These are phyloP conservation scores for Ceratopteris richardii DNA, from an alignment of 75 land plant genomes.

Conservation along the genomic window DNA sequence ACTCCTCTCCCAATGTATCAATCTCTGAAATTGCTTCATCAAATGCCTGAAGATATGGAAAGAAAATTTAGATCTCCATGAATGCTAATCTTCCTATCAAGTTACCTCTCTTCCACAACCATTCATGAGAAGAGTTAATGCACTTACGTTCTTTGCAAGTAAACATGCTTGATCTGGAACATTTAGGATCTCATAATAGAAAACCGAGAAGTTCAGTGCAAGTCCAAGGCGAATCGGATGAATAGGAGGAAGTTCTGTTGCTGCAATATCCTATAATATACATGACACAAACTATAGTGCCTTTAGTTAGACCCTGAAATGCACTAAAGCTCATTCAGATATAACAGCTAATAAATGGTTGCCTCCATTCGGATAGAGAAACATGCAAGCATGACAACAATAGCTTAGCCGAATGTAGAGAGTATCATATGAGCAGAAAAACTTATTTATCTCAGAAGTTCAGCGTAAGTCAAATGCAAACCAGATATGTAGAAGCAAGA, in stretches of 20 bases:
- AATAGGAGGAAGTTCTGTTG: conserved; percentile 40
- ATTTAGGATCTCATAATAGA: conserved; percentile 50
- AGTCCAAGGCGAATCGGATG: conserved; percentile 47
- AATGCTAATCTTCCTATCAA: no score
- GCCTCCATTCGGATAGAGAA: no score
- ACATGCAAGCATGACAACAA: no score
- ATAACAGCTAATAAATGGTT: no score
- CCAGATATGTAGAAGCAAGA: conserved; percentile 44
- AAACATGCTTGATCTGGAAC: conserved; percentile 49
- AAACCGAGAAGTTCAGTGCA: conserved; percentile 62
- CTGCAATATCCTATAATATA: conserved; percentile 32
- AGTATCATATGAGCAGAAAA: no score
- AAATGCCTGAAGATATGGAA: conserved; percentile 12
- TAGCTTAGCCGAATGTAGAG: no score
- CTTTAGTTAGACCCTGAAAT: no score
- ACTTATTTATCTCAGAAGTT: no score
- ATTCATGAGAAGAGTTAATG: not conserved
- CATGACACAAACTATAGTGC: no score
- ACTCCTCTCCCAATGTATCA: conserved; percentile 45
- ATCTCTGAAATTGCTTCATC: conserved; percentile 35
- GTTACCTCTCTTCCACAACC: no score
- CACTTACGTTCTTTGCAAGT: conserved; percentile 38
- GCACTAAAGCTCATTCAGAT: no score
- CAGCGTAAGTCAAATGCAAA: conserved; percentile 44
- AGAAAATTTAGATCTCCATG: no score